These are phyloP conservation scores for Rhodotorula sp. DNA, from an alignment of 1,284 basidiomycete species.

Conservation along the genomic window DNA sequence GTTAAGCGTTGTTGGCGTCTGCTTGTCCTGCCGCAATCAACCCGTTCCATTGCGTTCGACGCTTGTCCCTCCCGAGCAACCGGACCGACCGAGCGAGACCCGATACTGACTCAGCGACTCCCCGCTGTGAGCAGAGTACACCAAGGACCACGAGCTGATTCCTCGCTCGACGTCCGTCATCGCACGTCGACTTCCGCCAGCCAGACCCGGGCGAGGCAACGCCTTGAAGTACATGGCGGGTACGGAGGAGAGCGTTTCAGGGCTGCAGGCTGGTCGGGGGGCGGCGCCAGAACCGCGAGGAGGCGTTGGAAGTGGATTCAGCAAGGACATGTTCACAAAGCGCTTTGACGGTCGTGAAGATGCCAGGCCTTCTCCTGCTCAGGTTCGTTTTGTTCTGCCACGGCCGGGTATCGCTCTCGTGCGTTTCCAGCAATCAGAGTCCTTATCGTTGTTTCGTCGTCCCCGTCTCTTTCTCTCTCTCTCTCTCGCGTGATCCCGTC, in stretches of 20 bases:
- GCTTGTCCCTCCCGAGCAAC: not conserved
- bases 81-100: too few relatives aligned
- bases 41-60: not conserved
- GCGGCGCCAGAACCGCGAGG: slow-evolving; percentile 43
- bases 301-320: slow-evolving; percentile 35
- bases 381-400: slow-evolving; percentile 16
- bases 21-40: not conserved
- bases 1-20: too few relatives aligned
- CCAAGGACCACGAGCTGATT: slow-evolving; percentile 85
- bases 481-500: not conserved
- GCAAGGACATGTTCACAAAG: slow-evolving; percentile 63
- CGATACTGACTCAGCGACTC: too few relatives aligned
- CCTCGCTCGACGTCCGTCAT: slow-evolving; percentile 92
- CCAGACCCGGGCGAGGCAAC: slow-evolving; percentile 84
- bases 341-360: slow-evolving; percentile 84
- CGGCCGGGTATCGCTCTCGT: not conserved
- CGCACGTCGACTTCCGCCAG: slow-evolving; percentile 82
- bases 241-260: slow-evolving; percentile 11
- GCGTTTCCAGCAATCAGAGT: not conserved
- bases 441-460: slow-evolving; percentile 9
- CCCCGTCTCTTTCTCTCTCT: not conserved
- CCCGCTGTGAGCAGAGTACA: slow-evolving; percentile 68
- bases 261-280: slow-evolving; percentile 27
- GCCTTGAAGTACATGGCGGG: slow-evolving; percentile 53
- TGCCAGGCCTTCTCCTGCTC: slow-evolving; percentile 11